Evolutionary conservation across 1,284 basidiomycete species (phyloP).

Genomic region (Ganoderma multipileum): DNA sequence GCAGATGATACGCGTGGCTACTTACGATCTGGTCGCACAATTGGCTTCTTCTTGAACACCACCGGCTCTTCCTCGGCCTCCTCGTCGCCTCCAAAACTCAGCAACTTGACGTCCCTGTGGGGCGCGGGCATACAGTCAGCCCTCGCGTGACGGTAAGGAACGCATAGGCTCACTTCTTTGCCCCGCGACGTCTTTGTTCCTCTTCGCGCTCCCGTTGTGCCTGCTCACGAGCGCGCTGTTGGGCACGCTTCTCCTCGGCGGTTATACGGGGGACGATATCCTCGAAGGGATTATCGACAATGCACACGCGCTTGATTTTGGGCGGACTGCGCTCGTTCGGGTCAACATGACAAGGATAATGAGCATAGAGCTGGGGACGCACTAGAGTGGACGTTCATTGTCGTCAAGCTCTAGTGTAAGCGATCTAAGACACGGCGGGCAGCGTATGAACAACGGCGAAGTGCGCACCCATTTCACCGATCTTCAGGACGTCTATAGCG

Average conservation of each 20-base stretch:
- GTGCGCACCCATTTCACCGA: slow-evolving; percentile 80
- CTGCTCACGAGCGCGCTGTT: slow-evolving; percentile 80
- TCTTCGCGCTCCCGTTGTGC: slow-evolving; percentile 82
- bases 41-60: slow-evolving; percentile 77
- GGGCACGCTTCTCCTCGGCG: slow-evolving; percentile 85
- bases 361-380: slow-evolving; percentile 38
- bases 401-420: slow-evolving; percentile 74
- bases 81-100: slow-evolving; percentile 89
- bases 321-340: slow-evolving; percentile 69
- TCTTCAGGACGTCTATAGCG: slow-evolving; percentile 82
- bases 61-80: slow-evolving; percentile 60
- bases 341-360: not conserved
- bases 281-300: slow-evolving; percentile 92
- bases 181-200: slow-evolving; percentile 72
- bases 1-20: slow-evolving; percentile 26
- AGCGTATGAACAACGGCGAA: not conserved
- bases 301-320: slow-evolving; percentile 84
- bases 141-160: not conserved
- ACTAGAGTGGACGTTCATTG: slow-evolving; percentile 89
- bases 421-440: slow-evolving; percentile 26
- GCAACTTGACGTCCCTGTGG: slow-evolving; percentile 81
- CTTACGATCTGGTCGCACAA: slow-evolving; percentile 83
- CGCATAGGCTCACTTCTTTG: slow-evolving; percentile 74
- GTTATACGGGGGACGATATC: slow-evolving; percentile 98
- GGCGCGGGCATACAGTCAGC: not conserved